These are phyloP conservation scores for Aegilops longissima DNA, from an alignment of 176 grass and related monocot genomes.

Conservation along the genomic window DNA sequence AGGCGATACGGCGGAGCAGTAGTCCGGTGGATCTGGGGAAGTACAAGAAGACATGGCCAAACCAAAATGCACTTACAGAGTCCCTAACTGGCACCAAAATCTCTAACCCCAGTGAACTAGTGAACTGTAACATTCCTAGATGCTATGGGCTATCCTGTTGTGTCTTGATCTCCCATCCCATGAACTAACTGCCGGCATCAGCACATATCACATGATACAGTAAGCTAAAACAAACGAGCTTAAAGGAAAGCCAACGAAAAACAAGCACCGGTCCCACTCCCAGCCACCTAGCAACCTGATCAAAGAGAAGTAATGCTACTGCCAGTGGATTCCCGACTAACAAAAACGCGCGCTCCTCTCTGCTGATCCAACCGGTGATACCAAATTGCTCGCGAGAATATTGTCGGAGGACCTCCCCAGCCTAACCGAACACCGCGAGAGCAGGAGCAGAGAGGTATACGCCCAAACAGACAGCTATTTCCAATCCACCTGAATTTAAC, in stretches of 20 bases:
- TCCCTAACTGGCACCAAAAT: not conserved
- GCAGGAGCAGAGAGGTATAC: not conserved
- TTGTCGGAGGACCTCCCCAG: not conserved
- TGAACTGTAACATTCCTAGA: not conserved
- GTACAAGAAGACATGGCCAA: slow-evolving; percentile 67
- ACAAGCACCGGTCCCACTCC: not conserved
- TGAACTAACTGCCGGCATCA: not conserved
- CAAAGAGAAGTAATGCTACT: not conserved
- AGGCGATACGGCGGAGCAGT: slow-evolving; percentile 68
- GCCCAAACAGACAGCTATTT: not conserved
- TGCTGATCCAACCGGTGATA: not conserved
- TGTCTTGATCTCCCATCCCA: not conserved
- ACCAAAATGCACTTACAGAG: not conserved
- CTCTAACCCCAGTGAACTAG: not conserved
- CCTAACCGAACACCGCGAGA: not conserved
- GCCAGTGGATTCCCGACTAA: not conserved
- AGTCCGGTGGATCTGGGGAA: slow-evolving; percentile 61
- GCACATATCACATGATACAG: not conserved
- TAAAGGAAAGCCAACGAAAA: not conserved
- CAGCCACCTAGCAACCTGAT: not conserved
- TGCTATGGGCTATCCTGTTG: not conserved
- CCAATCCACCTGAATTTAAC: not conserved
- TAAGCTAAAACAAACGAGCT: not conserved
- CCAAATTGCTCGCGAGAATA: slow-evolving; percentile 12
- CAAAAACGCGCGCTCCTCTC: too few relatives aligned